Evolutionary conservation across 2,329 filamentous ascomycete species (phyloP), one percentile per base, ranked within the genome.

Genomic region (Alternaria conjuncta): DNA sequence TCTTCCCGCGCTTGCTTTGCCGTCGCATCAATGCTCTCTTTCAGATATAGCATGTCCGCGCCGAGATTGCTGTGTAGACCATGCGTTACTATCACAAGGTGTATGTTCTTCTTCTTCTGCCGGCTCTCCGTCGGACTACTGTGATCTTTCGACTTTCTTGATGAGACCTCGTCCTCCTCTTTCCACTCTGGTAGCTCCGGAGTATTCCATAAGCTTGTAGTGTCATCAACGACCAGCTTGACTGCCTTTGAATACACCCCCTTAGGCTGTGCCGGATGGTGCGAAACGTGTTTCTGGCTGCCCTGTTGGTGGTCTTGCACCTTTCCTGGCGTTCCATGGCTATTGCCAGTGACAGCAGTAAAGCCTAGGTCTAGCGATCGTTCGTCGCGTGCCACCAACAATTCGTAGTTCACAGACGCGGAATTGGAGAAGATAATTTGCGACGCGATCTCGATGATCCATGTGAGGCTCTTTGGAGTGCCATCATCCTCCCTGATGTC

Each of bases 21-120:
- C 3, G 92, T 90, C 26, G 89, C 89, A 81, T 99, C 96, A 66
- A 99, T 98, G 79, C 93, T 97, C 81, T 99, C 96, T 77, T 99
- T 99, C 78, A 99, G 82, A 77, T 92, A 99, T 20, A 99, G 84
- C 96, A 99, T 97, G 78, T 99, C 96, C 21, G 94, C 92, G 6
- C 96, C 93, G 12, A 97, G 85, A 78, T 99, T 99, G 80, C 95
- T 97, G 79, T 99, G 96, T 67, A 99, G 81, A 0, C 96, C 96
- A 82, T 99, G 96, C 0, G 96, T 98, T 54, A 99, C 82, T 32
- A 99, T 86, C 23, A 99, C 96, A 45, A 99, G 84, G 77, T 99
- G 96, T 3, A 99, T 85, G 68, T 91, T 95, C 81, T 93, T 93
- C 69, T 86, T 86, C 77, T 89, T 91, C 67, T 82, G 85, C 18